Evolutionary conservation across 2,329 filamentous ascomycete genomes (phyloP).

Genomic region (Hypoxylon sp.): DNA sequence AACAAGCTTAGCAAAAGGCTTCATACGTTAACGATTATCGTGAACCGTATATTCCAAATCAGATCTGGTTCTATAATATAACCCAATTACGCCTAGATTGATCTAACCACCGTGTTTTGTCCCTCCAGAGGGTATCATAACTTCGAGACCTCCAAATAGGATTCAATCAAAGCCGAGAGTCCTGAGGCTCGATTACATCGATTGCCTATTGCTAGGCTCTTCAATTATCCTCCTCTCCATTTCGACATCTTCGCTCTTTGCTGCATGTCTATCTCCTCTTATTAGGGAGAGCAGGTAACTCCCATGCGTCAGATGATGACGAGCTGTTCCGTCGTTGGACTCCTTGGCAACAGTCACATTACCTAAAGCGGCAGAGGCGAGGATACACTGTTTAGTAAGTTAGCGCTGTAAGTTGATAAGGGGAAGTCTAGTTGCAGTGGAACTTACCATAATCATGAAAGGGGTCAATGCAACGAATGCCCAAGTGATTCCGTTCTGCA

Average conservation of each 20-base stretch:
- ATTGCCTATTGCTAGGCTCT: constrained; percentile 4
- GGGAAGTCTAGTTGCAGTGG: background rate
- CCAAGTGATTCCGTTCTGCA: constrained; percentile 71
- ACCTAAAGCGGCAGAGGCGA: constrained; percentile 40
- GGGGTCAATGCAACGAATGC: constrained; percentile 74
- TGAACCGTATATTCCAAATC: too few relatives aligned
- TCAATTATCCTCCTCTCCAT: constrained; percentile 11
- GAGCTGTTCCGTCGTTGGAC: constrained; percentile 12
- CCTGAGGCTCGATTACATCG: background rate
- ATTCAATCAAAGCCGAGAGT: background rate
- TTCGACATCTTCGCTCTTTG: constrained; percentile 2
- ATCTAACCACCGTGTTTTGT: background rate
- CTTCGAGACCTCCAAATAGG: background rate
- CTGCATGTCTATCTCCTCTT: background rate
- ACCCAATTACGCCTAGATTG: too few relatives aligned
- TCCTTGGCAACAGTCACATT: constrained; percentile 43
- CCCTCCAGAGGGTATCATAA: constrained; percentile 8
- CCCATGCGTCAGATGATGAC: constrained; percentile 30
- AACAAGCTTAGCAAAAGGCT: too few relatives aligned
- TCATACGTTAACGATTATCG: too few relatives aligned
- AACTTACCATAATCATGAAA: constrained; percentile 64
- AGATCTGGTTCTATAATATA: too few relatives aligned
- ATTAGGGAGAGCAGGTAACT: constrained; percentile 37
- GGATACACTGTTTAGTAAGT: constrained; percentile 34
- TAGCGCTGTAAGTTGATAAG: constrained; percentile 2